Conservation (phyloP, 371 early-diverging fungal species). For the Coemansia sp. region DNA sequence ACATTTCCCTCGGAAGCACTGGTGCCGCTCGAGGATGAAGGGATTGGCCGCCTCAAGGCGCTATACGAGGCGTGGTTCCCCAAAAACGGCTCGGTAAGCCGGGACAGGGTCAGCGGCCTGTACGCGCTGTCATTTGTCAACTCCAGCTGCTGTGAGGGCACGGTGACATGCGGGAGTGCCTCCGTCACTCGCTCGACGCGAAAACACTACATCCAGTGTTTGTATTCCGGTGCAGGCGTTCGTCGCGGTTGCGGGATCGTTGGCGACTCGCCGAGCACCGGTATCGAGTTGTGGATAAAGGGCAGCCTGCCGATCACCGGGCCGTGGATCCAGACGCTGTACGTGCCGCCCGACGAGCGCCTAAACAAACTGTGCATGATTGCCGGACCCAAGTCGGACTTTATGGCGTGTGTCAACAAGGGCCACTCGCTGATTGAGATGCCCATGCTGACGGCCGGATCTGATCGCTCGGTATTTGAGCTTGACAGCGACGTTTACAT, state of each 20-base stretch:
- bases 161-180: slow-evolving; percentile 12
- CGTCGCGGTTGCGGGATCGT: slow-evolving; percentile 13
- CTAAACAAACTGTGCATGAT: slow-evolving; percentile 40
- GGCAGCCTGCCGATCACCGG: slow-evolving; percentile 38
- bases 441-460: slow-evolving; percentile 19
- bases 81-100: slow-evolving; percentile 13
- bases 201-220: slow-evolving; percentile 35
- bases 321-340: slow-evolving; percentile 45
- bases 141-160: slow-evolving; percentile 12
- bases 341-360: slow-evolving; percentile 32
- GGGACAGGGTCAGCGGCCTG: slow-evolving; percentile 39
- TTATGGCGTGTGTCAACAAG: slow-evolving; percentile 6
- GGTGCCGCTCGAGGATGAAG: slow-evolving; percentile 39
- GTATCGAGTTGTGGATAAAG: slow-evolving; percentile 46
- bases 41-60: slow-evolving; percentile 38
- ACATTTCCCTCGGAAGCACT: slow-evolving; percentile 31
- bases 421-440: slow-evolving; percentile 9
- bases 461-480: slow-evolving; percentile 27
- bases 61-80: slow-evolving; percentile 45
- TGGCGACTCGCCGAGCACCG: slow-evolving; percentile 12
- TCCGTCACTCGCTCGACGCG: not conserved
- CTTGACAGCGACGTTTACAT: slow-evolving; percentile 48
- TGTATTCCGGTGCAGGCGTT: slow-evolving; percentile 37
- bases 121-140: slow-evolving; percentile 21
- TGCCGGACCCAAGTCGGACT: slow-evolving; percentile 35